These are phyloP conservation scores for Scorias spongiosa DNA, from an alignment of 2,329 filamentous ascomycete species.

Conservation along the genomic window DNA sequence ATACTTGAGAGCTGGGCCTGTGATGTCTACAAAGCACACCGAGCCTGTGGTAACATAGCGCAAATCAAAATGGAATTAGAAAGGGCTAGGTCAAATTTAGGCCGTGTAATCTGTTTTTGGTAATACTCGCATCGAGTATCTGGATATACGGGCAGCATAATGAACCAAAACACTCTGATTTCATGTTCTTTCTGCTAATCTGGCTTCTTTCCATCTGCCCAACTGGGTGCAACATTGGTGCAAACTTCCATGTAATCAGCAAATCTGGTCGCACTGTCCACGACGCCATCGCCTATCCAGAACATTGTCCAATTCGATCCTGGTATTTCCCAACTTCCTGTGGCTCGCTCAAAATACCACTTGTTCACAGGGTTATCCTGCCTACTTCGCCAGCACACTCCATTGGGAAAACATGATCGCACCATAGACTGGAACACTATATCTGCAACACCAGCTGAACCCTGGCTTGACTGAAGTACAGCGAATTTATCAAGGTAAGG, in stretches of 20 bases:
- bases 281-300: constrained; percentile 61
- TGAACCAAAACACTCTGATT: too few relatives aligned
- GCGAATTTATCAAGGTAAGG: constrained; percentile 98
- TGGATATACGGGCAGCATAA: too few relatives aligned
- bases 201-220: constrained; percentile 27
- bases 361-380: constrained; percentile 94
- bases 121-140: too few relatives aligned
- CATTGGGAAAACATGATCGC: constrained; percentile 68
- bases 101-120: too few relatives aligned
- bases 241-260: constrained; percentile 36
- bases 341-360: constrained; percentile 92
- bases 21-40: too few relatives aligned
- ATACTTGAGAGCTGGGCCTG: too few relatives aligned
- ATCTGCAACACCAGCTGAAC: constrained; percentile 73
- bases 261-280: constrained; percentile 30
- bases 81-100: too few relatives aligned
- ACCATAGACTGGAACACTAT: constrained; percentile 96
- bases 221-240: constrained; percentile 31
- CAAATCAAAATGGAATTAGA: too few relatives aligned
- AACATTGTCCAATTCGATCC: constrained; percentile 96
- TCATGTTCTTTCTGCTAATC: constrained; percentile 5
- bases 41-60: too few relatives aligned
- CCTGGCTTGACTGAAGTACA: constrained; percentile 75
- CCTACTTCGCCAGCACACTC: constrained; percentile 84
- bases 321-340: constrained; percentile 66